phyloP scores from a whole-genome alignment of 371 early-diverging fungal species.

The Catenaria anguillulae region DNA sequence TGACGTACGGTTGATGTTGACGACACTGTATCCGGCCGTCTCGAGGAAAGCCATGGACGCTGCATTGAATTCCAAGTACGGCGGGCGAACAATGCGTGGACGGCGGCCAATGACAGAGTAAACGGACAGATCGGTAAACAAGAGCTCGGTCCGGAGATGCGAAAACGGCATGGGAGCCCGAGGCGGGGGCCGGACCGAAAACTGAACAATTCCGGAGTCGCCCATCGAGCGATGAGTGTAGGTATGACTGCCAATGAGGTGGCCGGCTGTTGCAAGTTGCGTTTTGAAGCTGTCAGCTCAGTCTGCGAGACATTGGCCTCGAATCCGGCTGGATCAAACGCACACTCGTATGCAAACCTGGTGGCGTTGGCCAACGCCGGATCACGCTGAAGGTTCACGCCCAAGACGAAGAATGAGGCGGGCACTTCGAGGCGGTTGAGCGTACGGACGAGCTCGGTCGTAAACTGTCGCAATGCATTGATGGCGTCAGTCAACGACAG shows the following conservation, averaged over 20 bases:
- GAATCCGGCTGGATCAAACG: too few relatives aligned
- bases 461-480: background rate
- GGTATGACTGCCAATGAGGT: background rate
- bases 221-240: slow-evolving; percentile 1
- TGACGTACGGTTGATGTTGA: background rate
- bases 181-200: background rate
- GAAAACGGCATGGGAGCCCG: background rate
- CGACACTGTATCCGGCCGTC: background rate
- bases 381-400: background rate
- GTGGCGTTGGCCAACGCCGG: background rate
- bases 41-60: background rate
- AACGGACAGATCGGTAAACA: background rate
- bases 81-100: background rate
- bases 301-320: too few relatives aligned
- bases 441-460: background rate
- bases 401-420: background rate
- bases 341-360: background rate
- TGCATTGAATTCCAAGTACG: background rate
- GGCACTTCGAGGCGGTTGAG: background rate
- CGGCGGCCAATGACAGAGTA: background rate
- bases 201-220: background rate
- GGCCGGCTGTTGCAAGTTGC: background rate
- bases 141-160: background rate
- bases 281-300: too few relatives aligned
- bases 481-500: background rate